phyloP scores from a whole-genome alignment of 2,329 filamentous ascomycete species.

The Colletotrichum paranaense region DNA sequence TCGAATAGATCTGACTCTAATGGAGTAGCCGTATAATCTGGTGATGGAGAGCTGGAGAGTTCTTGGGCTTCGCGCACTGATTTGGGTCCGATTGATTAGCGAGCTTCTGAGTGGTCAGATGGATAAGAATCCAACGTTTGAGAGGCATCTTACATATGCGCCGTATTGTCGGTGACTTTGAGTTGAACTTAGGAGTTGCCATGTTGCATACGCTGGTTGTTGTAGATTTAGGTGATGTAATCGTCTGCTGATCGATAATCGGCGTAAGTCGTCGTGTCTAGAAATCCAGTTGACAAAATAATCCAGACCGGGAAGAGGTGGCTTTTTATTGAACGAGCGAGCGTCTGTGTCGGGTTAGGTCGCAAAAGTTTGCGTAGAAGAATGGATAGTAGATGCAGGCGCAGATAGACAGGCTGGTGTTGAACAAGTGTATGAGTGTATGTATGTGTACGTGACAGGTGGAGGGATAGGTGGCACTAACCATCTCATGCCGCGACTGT shows the following conservation, averaged over 20 bases:
- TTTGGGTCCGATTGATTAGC: not conserved
- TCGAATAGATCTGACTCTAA: conserved; percentile 93
- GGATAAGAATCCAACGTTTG: not conserved
- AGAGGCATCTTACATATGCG: conserved; percentile 73
- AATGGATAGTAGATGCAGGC: not conserved
- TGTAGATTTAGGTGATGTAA: conserved; percentile 1
- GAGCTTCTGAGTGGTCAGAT: not conserved
- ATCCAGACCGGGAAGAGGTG: not conserved
- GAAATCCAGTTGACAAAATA: not conserved
- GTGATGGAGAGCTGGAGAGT: conserved; percentile 80
- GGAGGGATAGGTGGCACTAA: conserved; percentile 2
- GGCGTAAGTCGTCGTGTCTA: not conserved
- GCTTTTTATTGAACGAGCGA: not conserved
- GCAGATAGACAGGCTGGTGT: not conserved
- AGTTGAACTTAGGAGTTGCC: conserved; percentile 67
- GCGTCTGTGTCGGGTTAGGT: not conserved
- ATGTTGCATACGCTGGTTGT: conserved; percentile 43
- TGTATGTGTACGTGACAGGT: not conserved
- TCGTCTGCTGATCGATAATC: not conserved
- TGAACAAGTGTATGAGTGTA: not conserved
- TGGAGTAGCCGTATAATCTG: conserved; percentile 87
- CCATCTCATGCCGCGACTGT: not conserved
- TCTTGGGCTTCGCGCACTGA: conserved; percentile 91
- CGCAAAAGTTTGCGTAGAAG: not conserved
- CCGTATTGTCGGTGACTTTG: conserved; percentile 85